phyloP scores from a whole-genome alignment of 1,284 basidiomycete species.

The Amylostereum chailletii region DNA sequence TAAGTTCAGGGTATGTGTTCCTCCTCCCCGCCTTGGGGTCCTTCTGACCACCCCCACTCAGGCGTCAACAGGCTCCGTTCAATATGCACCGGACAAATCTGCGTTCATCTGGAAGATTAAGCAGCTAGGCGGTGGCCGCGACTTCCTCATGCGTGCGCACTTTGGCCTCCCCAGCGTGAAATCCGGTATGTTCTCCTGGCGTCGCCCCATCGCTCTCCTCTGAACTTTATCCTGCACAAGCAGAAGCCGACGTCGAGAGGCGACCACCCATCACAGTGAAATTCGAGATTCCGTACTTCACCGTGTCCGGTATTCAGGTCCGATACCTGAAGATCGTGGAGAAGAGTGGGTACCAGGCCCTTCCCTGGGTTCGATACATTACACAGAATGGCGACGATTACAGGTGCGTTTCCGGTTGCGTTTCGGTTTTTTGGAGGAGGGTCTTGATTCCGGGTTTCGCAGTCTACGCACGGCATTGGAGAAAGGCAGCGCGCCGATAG shows the following conservation, averaged over 20 bases:
- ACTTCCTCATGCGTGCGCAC: constrained; percentile 94
- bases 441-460: constrained; percentile 7
- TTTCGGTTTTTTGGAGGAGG: not conserved
- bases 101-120: constrained; percentile 99
- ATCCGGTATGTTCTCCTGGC: constrained; percentile 47
- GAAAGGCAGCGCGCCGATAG: constrained; percentile 65
- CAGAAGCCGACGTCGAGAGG: constrained; percentile 56
- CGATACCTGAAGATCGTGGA: constrained; percentile 97
- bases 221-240: constrained; percentile 46
- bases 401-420: constrained; percentile 37
- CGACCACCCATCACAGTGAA: constrained; percentile 93
- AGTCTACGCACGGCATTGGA: constrained; percentile 72
- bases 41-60: constrained; percentile 20
- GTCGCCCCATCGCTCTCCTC: not conserved
- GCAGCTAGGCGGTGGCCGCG: constrained; percentile 84
- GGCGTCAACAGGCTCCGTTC: constrained; percentile 87
- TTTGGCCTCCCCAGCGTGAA: constrained; percentile 89
- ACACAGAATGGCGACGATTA: constrained; percentile 97
- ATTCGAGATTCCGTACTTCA: constrained; percentile 98
- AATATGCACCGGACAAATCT: constrained; percentile 93
- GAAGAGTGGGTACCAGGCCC: constrained; percentile 93
- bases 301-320: constrained; percentile 94
- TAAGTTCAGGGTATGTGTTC: constrained; percentile 78
- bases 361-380: constrained; percentile 90
- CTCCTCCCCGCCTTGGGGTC: not conserved